A percentile compares a stretch with the other conserved stretches of the same genome.
Conservation (phyloP, 768 basidiomycete genomes). For the Vararia minispora region DNA sequence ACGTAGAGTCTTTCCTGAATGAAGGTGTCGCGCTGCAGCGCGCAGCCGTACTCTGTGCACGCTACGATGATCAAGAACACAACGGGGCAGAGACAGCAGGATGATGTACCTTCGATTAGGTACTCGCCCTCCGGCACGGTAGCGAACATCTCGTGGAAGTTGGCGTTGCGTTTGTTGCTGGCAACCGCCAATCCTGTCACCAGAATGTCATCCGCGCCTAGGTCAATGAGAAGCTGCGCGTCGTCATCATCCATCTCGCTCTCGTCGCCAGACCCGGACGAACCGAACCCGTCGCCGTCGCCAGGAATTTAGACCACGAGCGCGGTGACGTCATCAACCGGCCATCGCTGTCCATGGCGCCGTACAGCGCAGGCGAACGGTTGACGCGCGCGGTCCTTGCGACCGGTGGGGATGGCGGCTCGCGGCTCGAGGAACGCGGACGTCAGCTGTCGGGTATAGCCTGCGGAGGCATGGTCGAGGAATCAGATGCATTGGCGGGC, state of each 20-base stretch:
- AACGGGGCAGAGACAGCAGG: not conserved
- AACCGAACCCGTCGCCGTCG: constrained; percentile 12
- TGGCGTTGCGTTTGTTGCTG: constrained; percentile 85
- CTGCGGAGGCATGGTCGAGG: constrained; percentile 9
- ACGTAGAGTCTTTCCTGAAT: constrained; percentile 95
- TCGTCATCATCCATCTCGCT: constrained; percentile 23
- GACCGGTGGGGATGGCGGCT: too few species aligned
- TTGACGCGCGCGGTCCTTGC: constrained; percentile 1
- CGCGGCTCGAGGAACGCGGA: too few species aligned
- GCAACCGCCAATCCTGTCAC: constrained; percentile 97
- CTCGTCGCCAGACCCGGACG: constrained; percentile 16
- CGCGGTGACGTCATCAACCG: constrained; percentile 14
- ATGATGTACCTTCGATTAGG: constrained; percentile 90
- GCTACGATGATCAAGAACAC: constrained; percentile 2
- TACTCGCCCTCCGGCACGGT: constrained; percentile 91
- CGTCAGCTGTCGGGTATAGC: not conserved
- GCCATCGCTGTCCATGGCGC: constrained; percentile 15
- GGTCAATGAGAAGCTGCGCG: constrained; percentile 15
- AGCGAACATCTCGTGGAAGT: constrained; percentile 92
- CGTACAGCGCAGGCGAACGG: constrained; percentile 9
- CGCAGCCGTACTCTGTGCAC: constrained; percentile 90
- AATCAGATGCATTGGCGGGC: constrained; percentile 33
- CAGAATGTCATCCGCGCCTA: constrained; percentile 70
- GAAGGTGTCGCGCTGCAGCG: constrained; percentile 89
- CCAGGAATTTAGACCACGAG: constrained; percentile 18